Conservation (phyloP, 208 protist species). For the Trypanosoma theileri region DNA sequence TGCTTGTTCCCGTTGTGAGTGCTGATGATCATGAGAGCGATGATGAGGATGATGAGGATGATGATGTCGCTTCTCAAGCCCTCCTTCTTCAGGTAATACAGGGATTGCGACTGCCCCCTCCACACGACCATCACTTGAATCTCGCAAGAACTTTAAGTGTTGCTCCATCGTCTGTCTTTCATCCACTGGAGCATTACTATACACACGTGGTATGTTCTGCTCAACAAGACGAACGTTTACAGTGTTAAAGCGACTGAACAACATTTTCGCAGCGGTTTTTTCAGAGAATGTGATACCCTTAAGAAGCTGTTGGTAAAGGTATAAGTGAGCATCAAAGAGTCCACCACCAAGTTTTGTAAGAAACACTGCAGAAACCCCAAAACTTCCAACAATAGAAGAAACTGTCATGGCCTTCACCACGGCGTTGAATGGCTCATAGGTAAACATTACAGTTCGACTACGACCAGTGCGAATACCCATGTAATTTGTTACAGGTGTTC, state of each 20-base stretch:
- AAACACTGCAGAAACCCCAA: conserved; percentile 80
- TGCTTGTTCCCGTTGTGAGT: background rate
- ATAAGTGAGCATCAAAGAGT: conserved; percentile 83
- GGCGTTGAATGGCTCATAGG: conserved; percentile 73
- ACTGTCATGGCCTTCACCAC: conserved; percentile 78
- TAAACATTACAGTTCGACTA: conserved; percentile 76
- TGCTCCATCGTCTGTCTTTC: conserved; percentile 35
- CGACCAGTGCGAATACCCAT: conserved; percentile 69
- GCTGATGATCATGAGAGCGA: background rate
- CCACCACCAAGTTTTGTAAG: conserved; percentile 74
- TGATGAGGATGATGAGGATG: background rate
- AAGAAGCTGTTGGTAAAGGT: conserved; percentile 79
- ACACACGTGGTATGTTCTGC: conserved; percentile 62
- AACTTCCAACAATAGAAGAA: conserved; percentile 73
- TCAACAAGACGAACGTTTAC: conserved; percentile 74
- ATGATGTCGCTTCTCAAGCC: conserved; percentile 22
- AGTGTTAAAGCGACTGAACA: conserved; percentile 57
- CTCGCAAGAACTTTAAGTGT: conserved; percentile 56
- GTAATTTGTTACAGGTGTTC: conserved; percentile 60
- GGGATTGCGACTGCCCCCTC: conserved; percentile 46
- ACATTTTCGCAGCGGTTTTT: conserved; percentile 30
- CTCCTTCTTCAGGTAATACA: conserved; percentile 66
- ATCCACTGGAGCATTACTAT: conserved; percentile 36
- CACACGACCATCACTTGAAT: conserved; percentile 66
- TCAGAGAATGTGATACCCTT: conserved; percentile 51